Evolutionary conservation across 441 rosid species (phyloP), one percentile per base, ranked within the genome.

Genomic region (Euphorbia celastroides): DNA sequence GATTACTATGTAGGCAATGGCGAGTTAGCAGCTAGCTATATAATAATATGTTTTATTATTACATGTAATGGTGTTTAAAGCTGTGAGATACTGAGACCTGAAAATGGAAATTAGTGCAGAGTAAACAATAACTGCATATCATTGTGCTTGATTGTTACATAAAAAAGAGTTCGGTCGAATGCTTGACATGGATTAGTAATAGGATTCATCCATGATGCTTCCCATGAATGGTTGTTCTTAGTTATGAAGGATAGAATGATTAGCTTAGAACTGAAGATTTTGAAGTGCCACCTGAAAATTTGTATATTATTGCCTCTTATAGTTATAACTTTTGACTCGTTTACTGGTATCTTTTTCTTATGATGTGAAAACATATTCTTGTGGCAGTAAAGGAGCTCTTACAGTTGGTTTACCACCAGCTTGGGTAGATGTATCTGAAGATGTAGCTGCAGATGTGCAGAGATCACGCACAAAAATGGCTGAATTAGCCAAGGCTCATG

Each of bases 391-490:
- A 25, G 75, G 63, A 55, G 64, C 51, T 5, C 62, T 66, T 62
- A 72, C 68, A 0, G 82, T 83, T 60, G 93, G 93, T 41, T 75
- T 89, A 63, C 93, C 93, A 5, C 95, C 96, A 41, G 86, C 78
- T 63, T 88, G 92, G 96, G 93, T 92, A 60, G 92, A 89, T 82
- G 83, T 84, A 32, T 83, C 87, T 22, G 90, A 92, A 79, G 93
- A 86, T 71, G 84, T 92, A 65, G 78, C 88, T 5, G 86, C 75
- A 42, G 75, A 89, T 59, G 83, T 89, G 70, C 92, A 85, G 60
- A 82, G 75, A 11, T 84, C 80, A 30, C 80, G 77, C 32, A 75
- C 74, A 19, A 88, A 84, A 78, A 86, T 88, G 93, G 72, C 69
- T 1, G 98, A 88, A 69, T 58, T 92, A 66, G 81, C 86, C 30